phyloP scores from a whole-genome alignment of 1,284 basidiomycete species.

The Irpex lacteus region DNA sequence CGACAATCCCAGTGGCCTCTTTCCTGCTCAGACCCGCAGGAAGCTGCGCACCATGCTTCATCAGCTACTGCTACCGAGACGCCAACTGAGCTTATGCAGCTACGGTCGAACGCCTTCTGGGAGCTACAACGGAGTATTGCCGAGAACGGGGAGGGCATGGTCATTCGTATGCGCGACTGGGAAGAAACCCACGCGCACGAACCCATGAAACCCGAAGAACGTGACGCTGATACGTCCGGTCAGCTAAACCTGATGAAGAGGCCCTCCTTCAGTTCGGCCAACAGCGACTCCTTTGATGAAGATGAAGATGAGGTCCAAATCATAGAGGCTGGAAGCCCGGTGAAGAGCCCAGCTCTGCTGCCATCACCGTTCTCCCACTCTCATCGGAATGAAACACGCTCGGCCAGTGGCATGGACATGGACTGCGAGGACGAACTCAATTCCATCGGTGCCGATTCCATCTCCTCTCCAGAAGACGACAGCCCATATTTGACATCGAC shows the following conservation, averaged over 20 bases:
- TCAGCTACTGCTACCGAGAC: slow-evolving; percentile 6
- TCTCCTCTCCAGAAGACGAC: slow-evolving; percentile 28
- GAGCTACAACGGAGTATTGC: slow-evolving; percentile 59
- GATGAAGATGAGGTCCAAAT: slow-evolving; percentile 60
- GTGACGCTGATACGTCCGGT: background rate
- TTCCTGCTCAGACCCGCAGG: background rate
- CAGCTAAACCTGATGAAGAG: background rate
- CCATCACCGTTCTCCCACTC: background rate
- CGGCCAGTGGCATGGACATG: slow-evolving; percentile 39
- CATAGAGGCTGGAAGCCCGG: slow-evolving; percentile 21
- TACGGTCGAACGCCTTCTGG: slow-evolving; percentile 61
- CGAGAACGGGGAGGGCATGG: slow-evolving; percentile 62
- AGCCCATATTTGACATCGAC: slow-evolving; percentile 20
- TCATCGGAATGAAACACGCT: slow-evolving; percentile 40
- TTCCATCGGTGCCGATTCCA: slow-evolving; percentile 10
- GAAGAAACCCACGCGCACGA: slow-evolving; percentile 30
- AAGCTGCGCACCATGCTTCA: slow-evolving; percentile 12
- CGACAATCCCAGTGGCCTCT: background rate
- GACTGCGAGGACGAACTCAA: slow-evolving; percentile 10
- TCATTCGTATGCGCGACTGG: slow-evolving; percentile 71
- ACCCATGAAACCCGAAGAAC: background rate
- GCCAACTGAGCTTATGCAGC: slow-evolving; percentile 38
- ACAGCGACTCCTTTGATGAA: slow-evolving; percentile 31
- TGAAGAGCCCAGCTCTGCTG: background rate
- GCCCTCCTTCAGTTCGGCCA: background rate